phyloP scores from a whole-genome alignment of 768 basidiomycete species.

The Auricularia sp. region DNA sequence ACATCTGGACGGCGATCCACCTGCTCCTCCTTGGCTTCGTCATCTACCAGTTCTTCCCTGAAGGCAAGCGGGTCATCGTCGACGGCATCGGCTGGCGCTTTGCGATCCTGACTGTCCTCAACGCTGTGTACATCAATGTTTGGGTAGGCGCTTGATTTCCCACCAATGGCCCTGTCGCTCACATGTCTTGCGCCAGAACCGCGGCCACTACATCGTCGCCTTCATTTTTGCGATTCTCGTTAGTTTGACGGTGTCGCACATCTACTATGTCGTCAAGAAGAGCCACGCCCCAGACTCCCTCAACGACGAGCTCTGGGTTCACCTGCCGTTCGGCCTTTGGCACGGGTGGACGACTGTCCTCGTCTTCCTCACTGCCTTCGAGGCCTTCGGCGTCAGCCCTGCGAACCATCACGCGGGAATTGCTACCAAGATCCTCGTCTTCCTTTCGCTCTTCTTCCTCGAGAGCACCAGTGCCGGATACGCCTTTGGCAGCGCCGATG shows the following conservation, averaged over 20 bases:
- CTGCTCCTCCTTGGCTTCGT: slow-evolving; percentile 33
- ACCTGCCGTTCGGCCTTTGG: slow-evolving; percentile 35
- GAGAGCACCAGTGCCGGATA: slow-evolving; percentile 30
- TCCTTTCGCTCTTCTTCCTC: slow-evolving; percentile 32
- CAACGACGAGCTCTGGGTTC: slow-evolving; percentile 30
- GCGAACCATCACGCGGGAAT: slow-evolving; percentile 31
- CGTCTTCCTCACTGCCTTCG: slow-evolving; percentile 20
- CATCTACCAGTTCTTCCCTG: slow-evolving; percentile 17
- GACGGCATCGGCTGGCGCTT: slow-evolving; percentile 34
- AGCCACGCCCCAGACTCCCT: slow-evolving; percentile 21
- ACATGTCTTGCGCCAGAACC: background rate
- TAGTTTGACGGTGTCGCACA: slow-evolving; percentile 27
- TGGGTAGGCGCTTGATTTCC: slow-evolving; percentile 13
- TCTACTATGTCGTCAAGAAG: slow-evolving; percentile 34
- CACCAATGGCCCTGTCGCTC: background rate
- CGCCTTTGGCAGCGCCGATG: slow-evolving; percentile 29
- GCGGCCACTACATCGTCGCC: slow-evolving; percentile 26
- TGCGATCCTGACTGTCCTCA: slow-evolving; percentile 31
- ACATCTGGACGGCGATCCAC: slow-evolving; percentile 30
- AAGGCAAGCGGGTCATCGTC: slow-evolving; percentile 25
- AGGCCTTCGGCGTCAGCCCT: slow-evolving; percentile 28
- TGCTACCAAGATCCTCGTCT: slow-evolving; percentile 32
- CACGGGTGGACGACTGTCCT: slow-evolving; percentile 23
- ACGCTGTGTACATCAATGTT: slow-evolving; percentile 31
- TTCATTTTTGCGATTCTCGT: slow-evolving; percentile 33